Evolutionary conservation across 768 basidiomycete genomes (phyloP).

Genomic region (Cyclocybe cylindracea): DNA sequence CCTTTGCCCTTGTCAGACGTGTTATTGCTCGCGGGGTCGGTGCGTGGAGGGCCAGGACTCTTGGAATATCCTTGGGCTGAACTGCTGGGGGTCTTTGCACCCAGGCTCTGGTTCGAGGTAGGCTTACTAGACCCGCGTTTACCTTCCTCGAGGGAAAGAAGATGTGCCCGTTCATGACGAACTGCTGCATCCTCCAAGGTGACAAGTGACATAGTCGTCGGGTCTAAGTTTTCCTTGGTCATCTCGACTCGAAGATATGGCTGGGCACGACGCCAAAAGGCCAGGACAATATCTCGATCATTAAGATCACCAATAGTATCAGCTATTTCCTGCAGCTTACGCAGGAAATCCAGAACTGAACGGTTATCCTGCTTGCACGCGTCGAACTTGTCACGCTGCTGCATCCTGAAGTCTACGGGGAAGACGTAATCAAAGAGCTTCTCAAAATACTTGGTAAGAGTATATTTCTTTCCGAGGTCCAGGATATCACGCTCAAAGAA

Average conservation of each 20-base stretch:
- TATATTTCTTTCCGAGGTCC: neutral
- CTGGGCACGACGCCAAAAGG: conserved; percentile 1
- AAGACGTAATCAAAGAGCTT: too few species aligned
- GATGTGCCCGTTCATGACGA: neutral
- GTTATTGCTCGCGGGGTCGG: too few species aligned
- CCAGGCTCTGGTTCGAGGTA: too few species aligned
- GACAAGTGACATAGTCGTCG: neutral
- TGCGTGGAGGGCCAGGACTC: neutral
- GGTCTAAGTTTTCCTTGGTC: conserved; percentile 5
- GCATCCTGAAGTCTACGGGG: too few species aligned
- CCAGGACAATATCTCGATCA: neutral
- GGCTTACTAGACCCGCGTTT: too few species aligned
- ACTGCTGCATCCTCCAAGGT: neutral
- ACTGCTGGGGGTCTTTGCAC: too few species aligned
- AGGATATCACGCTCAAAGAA: conserved; percentile 7
- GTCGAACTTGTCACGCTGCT: too few species aligned
- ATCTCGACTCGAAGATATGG: conserved; percentile 3
- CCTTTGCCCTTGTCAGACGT: too few species aligned
- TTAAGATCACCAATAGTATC: too few species aligned
- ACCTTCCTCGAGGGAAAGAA: neutral
- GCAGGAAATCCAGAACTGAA: neutral
- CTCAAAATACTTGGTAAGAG: too few species aligned
- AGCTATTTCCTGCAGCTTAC: neutral
- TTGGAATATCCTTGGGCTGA: neutral
- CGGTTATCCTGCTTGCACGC: too few species aligned